These are phyloP conservation scores for Westerdykella ornata DNA, from an alignment of 2,329 filamentous ascomycete species.

Conservation along the genomic window DNA sequence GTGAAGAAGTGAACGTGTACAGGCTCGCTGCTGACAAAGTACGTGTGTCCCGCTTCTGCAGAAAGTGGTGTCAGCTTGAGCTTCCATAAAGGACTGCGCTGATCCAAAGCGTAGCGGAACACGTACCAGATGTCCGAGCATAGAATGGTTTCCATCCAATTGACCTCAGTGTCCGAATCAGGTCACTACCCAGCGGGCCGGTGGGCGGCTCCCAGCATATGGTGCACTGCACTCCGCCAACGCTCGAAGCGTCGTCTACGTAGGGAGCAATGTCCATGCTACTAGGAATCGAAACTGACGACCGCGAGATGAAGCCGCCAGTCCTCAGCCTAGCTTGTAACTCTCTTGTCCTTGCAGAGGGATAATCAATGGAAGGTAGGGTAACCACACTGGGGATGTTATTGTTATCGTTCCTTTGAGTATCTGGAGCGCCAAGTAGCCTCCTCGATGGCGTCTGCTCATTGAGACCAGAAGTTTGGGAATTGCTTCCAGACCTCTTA, in stretches of 20 bases:
- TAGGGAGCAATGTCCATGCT: too few relatives aligned
- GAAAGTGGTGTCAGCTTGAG: neutral
- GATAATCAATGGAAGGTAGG: neutral
- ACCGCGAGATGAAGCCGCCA: too few relatives aligned
- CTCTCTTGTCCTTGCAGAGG: neutral
- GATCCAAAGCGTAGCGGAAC: neutral
- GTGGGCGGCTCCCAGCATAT: slow-evolving; percentile 17
- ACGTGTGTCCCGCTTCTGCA: slow-evolving; percentile 13
- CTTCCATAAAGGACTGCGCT: neutral
- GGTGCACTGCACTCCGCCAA: slow-evolving; percentile 8
- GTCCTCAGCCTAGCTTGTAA: slow-evolving; percentile 1
- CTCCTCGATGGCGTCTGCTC: neutral
- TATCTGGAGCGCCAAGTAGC: too few relatives aligned
- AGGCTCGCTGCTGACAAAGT: slow-evolving; percentile 16
- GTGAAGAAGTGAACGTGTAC: slow-evolving; percentile 19
- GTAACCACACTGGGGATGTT: too few relatives aligned
- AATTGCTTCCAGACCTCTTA: too few relatives aligned
- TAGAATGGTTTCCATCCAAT: slow-evolving; percentile 18
- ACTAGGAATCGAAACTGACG: too few relatives aligned
- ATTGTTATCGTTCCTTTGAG: too few relatives aligned
- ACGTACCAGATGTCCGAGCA: slow-evolving; percentile 14
- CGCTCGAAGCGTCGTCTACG: too few relatives aligned
- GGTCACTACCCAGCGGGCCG: slow-evolving; percentile 14
- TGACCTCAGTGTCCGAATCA: slow-evolving; percentile 11
- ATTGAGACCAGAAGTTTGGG: neutral